Conservation (phyloP, 2,329 filamentous ascomycete species). For the Hymenoscyphus fructigenus region DNA sequence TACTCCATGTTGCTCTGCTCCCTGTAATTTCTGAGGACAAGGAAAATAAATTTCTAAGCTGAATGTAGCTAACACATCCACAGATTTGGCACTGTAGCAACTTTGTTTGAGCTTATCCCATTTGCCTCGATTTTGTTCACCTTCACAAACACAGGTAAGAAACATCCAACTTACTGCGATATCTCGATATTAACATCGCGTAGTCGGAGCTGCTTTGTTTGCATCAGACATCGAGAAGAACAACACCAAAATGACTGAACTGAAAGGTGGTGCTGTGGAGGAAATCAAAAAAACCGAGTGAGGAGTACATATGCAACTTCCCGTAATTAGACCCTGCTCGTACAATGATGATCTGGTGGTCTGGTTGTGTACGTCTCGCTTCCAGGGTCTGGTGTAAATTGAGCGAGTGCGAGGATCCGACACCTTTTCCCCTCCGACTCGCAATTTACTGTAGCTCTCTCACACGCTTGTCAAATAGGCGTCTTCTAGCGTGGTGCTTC, state of each 20-base stretch:
- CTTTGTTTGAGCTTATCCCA: constrained; percentile 81
- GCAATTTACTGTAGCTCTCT: neutral
- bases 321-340: constrained; percentile 24
- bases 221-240: constrained; percentile 74
- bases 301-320: constrained; percentile 20
- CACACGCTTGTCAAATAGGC: neutral
- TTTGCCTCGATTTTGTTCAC: constrained; percentile 79
- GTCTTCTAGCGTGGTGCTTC: constrained; percentile 3
- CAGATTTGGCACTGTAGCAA: constrained; percentile 74
- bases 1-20: neutral
- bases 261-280: constrained; percentile 19
- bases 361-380: constrained; percentile 16
- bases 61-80: constrained; percentile 34
- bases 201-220: constrained; percentile 91
- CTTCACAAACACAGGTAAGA: constrained; percentile 78
- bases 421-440: neutral
- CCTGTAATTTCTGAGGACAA: neutral
- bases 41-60: neutral
- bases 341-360: constrained; percentile 19
- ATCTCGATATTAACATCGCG: constrained; percentile 4
- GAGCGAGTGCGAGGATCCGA: constrained; percentile 15
- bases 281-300: constrained; percentile 26
- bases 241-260: constrained; percentile 31
- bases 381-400: constrained; percentile 16
- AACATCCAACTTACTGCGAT: neutral